Base-by-base conservation (phyloP, 768 basidiomycete genomes). In the Russula sp. region DNA sequence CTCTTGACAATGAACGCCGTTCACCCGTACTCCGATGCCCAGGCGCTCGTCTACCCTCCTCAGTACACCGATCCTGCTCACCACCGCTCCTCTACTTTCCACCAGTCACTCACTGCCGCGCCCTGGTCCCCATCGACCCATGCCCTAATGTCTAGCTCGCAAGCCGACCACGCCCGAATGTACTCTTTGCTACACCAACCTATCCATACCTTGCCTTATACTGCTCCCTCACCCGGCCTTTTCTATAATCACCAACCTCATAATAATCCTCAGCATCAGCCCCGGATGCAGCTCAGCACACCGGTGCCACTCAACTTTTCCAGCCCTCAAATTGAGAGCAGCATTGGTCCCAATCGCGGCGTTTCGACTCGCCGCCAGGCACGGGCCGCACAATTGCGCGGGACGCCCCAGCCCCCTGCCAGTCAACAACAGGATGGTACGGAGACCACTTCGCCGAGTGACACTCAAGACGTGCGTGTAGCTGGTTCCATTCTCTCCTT, bases 101-200 rank as follows among this genome's bases (percentile, higher is more conserved):
- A 68, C 40, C 57, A 62, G 9, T 34, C 68, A 11, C 54, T 64
- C 51, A 54, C 66, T 28, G 26, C 66, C 60, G 69, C 70, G 50
- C 34, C 68, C 34, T 74, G 73, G 73, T 68, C 68, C 22, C 61
- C 61, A 20, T 53, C 68, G 18, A 62, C 70, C 20, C 69, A 71
- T 48, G 56, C 64, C 48, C 69, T 64, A n/a, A 64, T 67, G 53
- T 59, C 59, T 49, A 46, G 49, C n/a, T 64, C 71, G 11, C 58
- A 57, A 44, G 53, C 69, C 20, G 68, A 62, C 50, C 69, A 70
- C 38, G 52, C 67, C 20, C 62, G 70, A 26, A 67, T 71, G 62
- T 69, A 70, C 42, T 57, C 67, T 69, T 63, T 70, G 61, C 70
- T 69, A 44, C 65, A 66, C 50, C 64, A 67, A n/a, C 67, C 69